Conservation (phyloP, 2,329 filamentous ascomycete genomes). For the Fusarium tanahbumbuense region DNA sequence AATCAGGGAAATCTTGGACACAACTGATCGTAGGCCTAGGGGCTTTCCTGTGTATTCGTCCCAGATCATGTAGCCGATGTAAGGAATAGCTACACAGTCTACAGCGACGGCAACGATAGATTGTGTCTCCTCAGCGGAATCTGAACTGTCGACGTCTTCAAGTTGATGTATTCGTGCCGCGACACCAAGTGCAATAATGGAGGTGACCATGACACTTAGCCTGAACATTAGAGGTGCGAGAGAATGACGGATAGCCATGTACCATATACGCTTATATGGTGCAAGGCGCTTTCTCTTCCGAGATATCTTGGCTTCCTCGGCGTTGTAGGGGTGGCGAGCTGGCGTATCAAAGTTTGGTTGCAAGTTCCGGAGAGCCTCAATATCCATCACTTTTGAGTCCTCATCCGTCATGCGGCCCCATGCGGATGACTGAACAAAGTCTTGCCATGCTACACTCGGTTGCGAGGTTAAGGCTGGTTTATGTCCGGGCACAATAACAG, state of each 20-base stretch:
- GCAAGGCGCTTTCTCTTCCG: constrained; percentile 48
- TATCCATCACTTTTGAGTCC: constrained; percentile 60
- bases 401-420: constrained; percentile 63
- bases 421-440: constrained; percentile 65
- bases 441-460: constrained; percentile 61
- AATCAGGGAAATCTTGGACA: constrained; percentile 88
- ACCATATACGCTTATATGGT: constrained; percentile 70
- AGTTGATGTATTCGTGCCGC: constrained; percentile 78
- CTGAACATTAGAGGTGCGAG: constrained; percentile 89
- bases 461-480: constrained; percentile 52
- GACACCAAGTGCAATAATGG: constrained; percentile 82
- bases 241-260: constrained; percentile 79
- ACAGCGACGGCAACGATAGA: constrained; percentile 90
- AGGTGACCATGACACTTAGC: constrained; percentile 84
- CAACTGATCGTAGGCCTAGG: constrained; percentile 83
- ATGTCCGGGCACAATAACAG: constrained; percentile 67
- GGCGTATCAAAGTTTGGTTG: constrained; percentile 61
- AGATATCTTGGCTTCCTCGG: constrained; percentile 46
- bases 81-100: constrained; percentile 88
- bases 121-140: constrained; percentile 73
- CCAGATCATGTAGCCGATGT: constrained; percentile 92
- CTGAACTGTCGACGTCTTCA: constrained; percentile 58
- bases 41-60: constrained; percentile 97
- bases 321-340: constrained; percentile 49
- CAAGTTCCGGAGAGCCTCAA: constrained; percentile 58